Evolutionary conservation across 768 basidiomycete genomes (phyloP).

Genomic region (Ephemerocybe angulata): DNA sequence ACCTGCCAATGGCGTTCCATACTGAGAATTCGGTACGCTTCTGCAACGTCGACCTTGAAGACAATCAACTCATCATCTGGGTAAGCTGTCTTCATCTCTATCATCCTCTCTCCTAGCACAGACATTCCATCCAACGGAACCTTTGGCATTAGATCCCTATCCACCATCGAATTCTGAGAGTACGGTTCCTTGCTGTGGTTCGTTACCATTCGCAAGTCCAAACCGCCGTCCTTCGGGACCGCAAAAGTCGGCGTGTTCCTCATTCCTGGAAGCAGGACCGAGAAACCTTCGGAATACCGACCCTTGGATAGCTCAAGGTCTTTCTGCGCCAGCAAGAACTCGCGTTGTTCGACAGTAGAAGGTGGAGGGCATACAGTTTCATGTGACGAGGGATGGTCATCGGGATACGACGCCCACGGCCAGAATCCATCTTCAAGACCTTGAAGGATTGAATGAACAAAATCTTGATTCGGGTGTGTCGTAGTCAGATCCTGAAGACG

Average conservation of each 20-base stretch:
- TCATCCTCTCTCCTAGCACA: conserved; percentile 14
- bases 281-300: conserved; percentile 21
- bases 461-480: conserved; percentile 24
- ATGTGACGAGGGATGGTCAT: neutral
- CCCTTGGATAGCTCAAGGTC: conserved; percentile 15
- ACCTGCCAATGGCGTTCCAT: conserved; percentile 40
- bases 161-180: conserved; percentile 24
- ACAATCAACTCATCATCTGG: conserved; percentile 1
- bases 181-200: conserved; percentile 27
- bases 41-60: conserved; percentile 35
- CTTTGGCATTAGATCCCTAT: conserved; percentile 8
- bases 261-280: conserved; percentile 26
- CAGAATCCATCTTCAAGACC: conserved; percentile 28
- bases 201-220: conserved; percentile 25
- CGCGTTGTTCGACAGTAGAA: neutral
- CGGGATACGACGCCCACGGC: conserved; percentile 14
- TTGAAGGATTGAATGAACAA: conserved; percentile 22
- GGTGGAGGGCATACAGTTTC: neutral
- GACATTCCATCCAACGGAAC: conserved; percentile 22
- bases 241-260: conserved; percentile 21
- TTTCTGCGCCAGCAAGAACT: conserved; percentile 9
- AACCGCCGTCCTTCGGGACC: conserved; percentile 26
- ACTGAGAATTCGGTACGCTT: conserved; percentile 34
- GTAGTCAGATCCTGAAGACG: conserved; percentile 15
- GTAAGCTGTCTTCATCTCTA: neutral